These are phyloP conservation scores for Nepenthes alata DNA, from an alignment of 179 eudicot species.

Conservation along the genomic window DNA sequence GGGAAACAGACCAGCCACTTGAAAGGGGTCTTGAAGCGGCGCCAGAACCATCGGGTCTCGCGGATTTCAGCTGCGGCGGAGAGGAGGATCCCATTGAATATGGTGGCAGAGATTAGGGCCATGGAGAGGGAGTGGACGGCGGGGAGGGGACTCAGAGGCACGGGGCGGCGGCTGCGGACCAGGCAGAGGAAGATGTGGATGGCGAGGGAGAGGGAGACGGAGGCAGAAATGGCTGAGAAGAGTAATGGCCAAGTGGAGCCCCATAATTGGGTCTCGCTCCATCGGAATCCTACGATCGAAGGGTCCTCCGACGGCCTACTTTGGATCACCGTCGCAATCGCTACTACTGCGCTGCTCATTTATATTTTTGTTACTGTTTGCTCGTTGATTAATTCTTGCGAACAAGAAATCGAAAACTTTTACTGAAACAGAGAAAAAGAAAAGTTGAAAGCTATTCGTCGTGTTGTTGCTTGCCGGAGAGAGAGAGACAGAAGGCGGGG, in stretches of 20 bases:
- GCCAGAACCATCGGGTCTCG: conserved; percentile 34
- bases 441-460: too few relatives aligned
- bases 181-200: conserved; percentile 28
- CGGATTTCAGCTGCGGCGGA: conserved; percentile 45
- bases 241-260: conserved; percentile 56
- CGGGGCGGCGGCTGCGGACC: conserved; percentile 21
- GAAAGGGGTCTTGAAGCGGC: conserved; percentile 25
- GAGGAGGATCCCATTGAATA: conserved; percentile 40
- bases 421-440: too few relatives aligned
- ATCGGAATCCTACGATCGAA: conserved; percentile 28
- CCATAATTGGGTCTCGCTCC: conserved; percentile 44
- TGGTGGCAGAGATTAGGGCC: conserved; percentile 36
- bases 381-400: too few relatives aligned
- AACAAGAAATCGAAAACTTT: too few relatives aligned
- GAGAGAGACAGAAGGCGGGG: too few relatives aligned
- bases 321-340: not conserved
- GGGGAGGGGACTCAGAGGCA: conserved; percentile 46
- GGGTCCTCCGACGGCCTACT: conserved; percentile 39
- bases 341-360: not conserved
- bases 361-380: too few relatives aligned
- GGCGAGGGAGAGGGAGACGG: conserved; percentile 20
- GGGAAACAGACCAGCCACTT: conserved; percentile 59
- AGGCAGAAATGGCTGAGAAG: conserved; percentile 25
- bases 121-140: conserved; percentile 43
- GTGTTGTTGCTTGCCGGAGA: too few relatives aligned